Conservation (phyloP, 768 basidiomycete species). For the Exidia glandulosa region DNA sequence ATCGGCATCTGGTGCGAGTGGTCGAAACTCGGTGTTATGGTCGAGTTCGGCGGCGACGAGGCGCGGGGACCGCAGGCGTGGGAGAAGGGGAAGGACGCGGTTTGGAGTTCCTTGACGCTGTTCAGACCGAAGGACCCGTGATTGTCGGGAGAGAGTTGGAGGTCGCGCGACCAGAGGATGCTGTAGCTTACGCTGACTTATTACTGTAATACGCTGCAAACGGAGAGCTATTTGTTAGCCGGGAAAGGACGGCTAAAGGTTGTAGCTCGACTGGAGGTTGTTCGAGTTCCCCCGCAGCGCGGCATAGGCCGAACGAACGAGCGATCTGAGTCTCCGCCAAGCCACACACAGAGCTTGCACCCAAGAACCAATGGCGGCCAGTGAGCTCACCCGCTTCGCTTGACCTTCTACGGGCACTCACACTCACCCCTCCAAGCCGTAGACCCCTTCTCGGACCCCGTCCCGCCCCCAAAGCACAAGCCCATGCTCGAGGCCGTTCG, state of each 20-base stretch:
- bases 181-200: too few species aligned
- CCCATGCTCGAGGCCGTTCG: conserved; percentile 54
- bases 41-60: conserved; percentile 73
- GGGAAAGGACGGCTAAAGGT: too few species aligned
- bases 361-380: not conserved
- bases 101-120: conserved; percentile 36
- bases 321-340: too few species aligned
- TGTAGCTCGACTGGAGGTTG: too few species aligned
- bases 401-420: not conserved
- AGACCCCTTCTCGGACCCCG: conserved; percentile 5
- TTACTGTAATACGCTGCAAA: too few species aligned
- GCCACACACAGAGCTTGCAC: too few species aligned
- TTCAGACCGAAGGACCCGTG: not conserved
- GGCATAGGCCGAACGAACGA: too few species aligned
- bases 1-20: conserved; percentile 94
- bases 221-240: too few species aligned
- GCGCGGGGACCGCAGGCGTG: conserved; percentile 74
- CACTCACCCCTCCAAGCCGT: not conserved
- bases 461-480: conserved; percentile 18
- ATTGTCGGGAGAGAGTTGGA: too few species aligned
- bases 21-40: conserved; percentile 70
- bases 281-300: too few species aligned
- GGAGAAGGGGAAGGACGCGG: conserved; percentile 74
- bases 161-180: too few species aligned
- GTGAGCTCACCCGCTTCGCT: not conserved